Percentiles rank a stretch among this genome's conserved stretches.
Conservation (phyloP, 257 asterid species). For the Capsicum chinense region DNA sequence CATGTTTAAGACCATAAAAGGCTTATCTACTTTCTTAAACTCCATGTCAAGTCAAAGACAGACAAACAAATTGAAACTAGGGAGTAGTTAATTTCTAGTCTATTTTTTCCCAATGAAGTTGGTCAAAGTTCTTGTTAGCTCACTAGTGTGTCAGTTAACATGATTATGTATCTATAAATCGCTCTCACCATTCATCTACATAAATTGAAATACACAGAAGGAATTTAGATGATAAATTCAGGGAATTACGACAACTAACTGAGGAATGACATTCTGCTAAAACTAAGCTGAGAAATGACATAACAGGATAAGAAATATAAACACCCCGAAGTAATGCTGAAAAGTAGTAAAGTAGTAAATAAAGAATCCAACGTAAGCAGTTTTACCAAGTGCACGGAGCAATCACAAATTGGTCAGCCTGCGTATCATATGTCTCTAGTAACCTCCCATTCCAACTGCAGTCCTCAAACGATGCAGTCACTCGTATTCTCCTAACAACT, state of each 20-base stretch:
- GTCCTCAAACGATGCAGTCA: conserved; percentile 70
- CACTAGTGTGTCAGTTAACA: conserved; percentile 6
- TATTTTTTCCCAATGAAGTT: not conserved
- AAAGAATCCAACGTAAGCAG: not conserved
- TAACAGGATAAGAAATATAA: not conserved
- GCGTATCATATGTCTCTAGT: conserved; percentile 78
- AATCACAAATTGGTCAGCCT: conserved; percentile 63
- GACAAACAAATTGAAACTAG: no score
- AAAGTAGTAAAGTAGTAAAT: not conserved
- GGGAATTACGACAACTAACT: conserved; percentile 24
- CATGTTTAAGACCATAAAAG: no score
- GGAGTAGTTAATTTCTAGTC: not conserved
- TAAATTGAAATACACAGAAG: not conserved
- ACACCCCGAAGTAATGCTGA: not conserved
- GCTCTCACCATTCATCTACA: not conserved
- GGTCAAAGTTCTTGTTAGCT: not conserved
- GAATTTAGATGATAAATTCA: conserved; percentile 9
- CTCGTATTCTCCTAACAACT: conserved; percentile 75
- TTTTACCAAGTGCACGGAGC: conserved; percentile 85
- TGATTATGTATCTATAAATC: not conserved
- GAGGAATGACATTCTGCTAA: not conserved
- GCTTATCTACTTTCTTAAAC: no score
- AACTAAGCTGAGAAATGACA: conserved; percentile 6
- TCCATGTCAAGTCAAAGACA: no score
- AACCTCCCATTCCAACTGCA: conserved; percentile 62